A percentile compares a stretch with the other conserved stretches of the same genome.
These are phyloP conservation scores for Nephromyces sp. DNA, from an alignment of 169 alveolate genomes.

Conservation along the genomic window DNA sequence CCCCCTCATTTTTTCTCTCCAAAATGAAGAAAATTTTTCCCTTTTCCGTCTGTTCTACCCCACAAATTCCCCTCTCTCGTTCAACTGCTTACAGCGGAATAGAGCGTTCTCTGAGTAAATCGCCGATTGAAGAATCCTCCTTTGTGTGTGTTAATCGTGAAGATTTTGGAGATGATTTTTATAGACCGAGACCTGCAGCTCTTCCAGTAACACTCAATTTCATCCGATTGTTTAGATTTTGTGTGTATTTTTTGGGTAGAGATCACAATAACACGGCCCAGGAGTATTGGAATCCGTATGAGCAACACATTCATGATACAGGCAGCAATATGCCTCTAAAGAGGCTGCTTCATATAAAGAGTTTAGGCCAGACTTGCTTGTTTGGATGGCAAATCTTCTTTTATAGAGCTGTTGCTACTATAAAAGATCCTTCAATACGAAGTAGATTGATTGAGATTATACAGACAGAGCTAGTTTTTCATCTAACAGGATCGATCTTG, in stretches of 20 bases:
- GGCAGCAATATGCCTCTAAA: constrained; percentile 11
- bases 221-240: constrained; percentile 54
- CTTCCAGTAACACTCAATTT: constrained; percentile 40
- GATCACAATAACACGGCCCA: constrained; percentile 53
- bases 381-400: constrained; percentile 67
- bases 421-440: constrained; percentile 23
- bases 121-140: too few species aligned
- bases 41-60: too few species aligned
- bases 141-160: too few species aligned
- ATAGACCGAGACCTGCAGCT: too few species aligned
- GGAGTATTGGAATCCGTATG: constrained; percentile 56
- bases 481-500: constrained; percentile 59
- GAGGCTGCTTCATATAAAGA: constrained; percentile 37
- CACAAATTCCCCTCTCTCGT: too few species aligned
- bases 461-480: constrained; percentile 56
- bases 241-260: constrained; percentile 56
- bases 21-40: too few species aligned
- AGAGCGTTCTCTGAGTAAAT: too few species aligned
- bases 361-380: constrained; percentile 40
- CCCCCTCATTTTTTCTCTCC: too few species aligned
- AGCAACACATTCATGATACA: constrained; percentile 19
- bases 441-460: constrained; percentile 6
- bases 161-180: too few species aligned
- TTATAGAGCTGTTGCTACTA: constrained; percentile 36
- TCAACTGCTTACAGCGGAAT: too few species aligned